These are phyloP conservation scores for Singerocomus inundabilis DNA, from an alignment of 1,284 basidiomycete genomes.

Conservation along the genomic window DNA sequence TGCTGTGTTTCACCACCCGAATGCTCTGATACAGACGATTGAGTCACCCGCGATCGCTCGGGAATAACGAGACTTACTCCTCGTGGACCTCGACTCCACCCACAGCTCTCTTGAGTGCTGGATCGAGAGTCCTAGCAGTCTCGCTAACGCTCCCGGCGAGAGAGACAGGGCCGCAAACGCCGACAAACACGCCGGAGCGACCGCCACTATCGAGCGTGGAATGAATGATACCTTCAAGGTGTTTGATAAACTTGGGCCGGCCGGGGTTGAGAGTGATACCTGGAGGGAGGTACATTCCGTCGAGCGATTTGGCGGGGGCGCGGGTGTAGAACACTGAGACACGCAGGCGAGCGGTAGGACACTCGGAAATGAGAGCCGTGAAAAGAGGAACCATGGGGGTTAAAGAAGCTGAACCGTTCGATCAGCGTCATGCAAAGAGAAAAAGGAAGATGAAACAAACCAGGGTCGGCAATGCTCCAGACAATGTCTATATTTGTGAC, in stretches of 20 bases:
- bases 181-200: constrained; percentile 59
- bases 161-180: constrained; percentile 62
- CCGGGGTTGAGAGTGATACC: constrained; percentile 49
- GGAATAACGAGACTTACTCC: constrained; percentile 46
- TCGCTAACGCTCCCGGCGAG: constrained; percentile 54
- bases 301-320: constrained; percentile 35
- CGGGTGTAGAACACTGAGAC: constrained; percentile 69
- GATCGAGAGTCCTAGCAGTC: constrained; percentile 51
- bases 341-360: constrained; percentile 44
- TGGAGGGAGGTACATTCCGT: constrained; percentile 42
- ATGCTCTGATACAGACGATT: constrained; percentile 9
- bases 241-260: constrained; percentile 47
- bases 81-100: constrained; percentile 73
- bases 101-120: constrained; percentile 49
- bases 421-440: neutral
- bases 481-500: constrained; percentile 63
- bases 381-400: constrained; percentile 57
- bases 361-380: constrained; percentile 49
- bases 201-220: constrained; percentile 41
- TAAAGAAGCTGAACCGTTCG: constrained; percentile 40
- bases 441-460: constrained; percentile 34
- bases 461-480: constrained; percentile 63
- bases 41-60: neutral
- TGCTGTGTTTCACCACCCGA: constrained; percentile 14
- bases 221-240: constrained; percentile 49